These are phyloP conservation scores for Trichoderma gamsii DNA, from an alignment of 495 filamentous ascomycete genomes.

Conservation along the genomic window DNA sequence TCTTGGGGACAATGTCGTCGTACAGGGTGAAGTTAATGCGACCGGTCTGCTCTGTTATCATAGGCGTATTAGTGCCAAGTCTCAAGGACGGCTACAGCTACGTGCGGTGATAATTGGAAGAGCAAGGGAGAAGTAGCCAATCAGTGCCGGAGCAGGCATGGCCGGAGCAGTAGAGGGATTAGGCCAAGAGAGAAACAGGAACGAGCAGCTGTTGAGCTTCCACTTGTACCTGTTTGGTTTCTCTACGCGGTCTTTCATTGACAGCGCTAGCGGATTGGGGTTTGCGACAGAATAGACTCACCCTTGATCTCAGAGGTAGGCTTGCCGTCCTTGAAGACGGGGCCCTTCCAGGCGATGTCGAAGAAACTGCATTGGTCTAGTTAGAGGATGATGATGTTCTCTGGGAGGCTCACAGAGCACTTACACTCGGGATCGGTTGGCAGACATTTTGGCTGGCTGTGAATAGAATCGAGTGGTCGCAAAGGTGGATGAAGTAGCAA, in stretches of 20 bases:
- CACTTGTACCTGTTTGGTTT: background rate
- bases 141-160: background rate
- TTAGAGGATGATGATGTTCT: slow-evolving; percentile 4
- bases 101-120: slow-evolving; percentile 8
- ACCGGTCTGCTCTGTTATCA: slow-evolving; percentile 57
- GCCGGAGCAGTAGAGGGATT: no score
- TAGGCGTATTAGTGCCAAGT: slow-evolving; percentile 15
- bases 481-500: slow-evolving; percentile 12
- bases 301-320: slow-evolving; percentile 51
- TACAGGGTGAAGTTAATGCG: slow-evolving; percentile 89
- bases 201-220: background rate
- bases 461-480: slow-evolving; percentile 16
- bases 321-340: slow-evolving; percentile 53
- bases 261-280: background rate
- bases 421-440: slow-evolving; percentile 9
- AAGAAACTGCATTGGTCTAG: slow-evolving; percentile 25
- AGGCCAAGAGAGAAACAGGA: no score
- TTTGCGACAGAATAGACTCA: slow-evolving; percentile 39
- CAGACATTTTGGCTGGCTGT: slow-evolving; percentile 16
- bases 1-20: slow-evolving; percentile 83
- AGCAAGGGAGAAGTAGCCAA: background rate
- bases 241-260: background rate
- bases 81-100: slow-evolving; percentile 13
- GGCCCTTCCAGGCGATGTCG: slow-evolving; percentile 57
- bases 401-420: background rate